Base-by-base conservation (phyloP, 2,329 filamentous ascomycete species). In the Exophiala lecanii-corni region DNA sequence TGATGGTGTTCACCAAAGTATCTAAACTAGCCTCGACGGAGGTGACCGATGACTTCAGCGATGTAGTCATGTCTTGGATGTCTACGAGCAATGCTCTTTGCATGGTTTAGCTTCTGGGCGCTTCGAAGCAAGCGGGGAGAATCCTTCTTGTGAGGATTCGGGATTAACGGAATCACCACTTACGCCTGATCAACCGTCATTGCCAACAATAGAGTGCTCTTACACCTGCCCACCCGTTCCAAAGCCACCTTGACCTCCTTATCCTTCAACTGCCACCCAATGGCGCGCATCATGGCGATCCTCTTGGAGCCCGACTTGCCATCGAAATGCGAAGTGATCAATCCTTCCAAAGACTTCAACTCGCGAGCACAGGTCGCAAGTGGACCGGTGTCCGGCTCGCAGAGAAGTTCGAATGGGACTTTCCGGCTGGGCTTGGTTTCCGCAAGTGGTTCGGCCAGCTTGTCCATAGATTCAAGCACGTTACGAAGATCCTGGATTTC, bases 241-340 rank as follows among this genome's bases (percentile, higher is more conserved):
- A 39, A 39, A 5, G 21, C 21, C 12, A 30, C 5, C 9, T 12
- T 26, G 7, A 39, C 13, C 12, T 28, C 37, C 9, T 39, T 28
- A 10, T 28, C 37, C 13, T 28, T 28, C 10, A 31, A 30, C 37
- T 39, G 37, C 37, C 37, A 39, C 18, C 18, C 13, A 21, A 39
- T 6, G n/a, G 23, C 37, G 10, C 19, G 37, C 9, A 39, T 5
- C n/a, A 39, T 9, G 7, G 37, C 25, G n/a, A n/a, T 31, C 19
- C 21, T 30, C 16, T 15, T 30, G n/a, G 37, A 39, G 12, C 17
- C 20, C 21, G 18, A 9, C 20, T n/a, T 26, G 9, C 16, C 20
- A 16, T 18, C 21, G 4, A 15, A 31, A 31, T 10, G 13, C 12
- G 9, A 15, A 7, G 7, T 18, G 7, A 35, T 35, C 15, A 35